Base-by-base conservation (phyloP, 495 filamentous ascomycete species). In the Podospora conica region DNA sequence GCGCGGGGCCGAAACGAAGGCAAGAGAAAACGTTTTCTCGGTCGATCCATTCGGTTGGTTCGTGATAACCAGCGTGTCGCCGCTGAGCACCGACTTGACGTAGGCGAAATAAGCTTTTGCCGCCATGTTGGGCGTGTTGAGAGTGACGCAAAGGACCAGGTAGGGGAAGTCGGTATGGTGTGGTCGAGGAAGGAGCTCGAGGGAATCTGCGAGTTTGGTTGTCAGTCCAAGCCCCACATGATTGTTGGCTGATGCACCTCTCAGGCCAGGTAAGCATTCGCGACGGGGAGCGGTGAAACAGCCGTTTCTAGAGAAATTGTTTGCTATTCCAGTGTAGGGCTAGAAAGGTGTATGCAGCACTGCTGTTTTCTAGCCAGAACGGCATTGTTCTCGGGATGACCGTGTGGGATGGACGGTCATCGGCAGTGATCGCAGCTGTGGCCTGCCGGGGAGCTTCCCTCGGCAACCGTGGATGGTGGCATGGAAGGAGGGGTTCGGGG, bases 81-180 rank as follows among this genome's bases (percentile, higher is more conserved):
- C 96, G 67, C 93, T 97, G 66, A 93, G 81, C 57, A 95, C 93
- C 63, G 87, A 90, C 84, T 99, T 99, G 73, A 98, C 93, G 70
- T 90, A 93, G 71, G 89, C 95, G 73, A 80, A 69, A 67, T 64
- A 69, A 48, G 12, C 31, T 28, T 56, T 68, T 23, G 48, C 57
- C 40, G 55, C 22, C 67, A 63, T 65, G 53, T 20, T 65, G 55
- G 53, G 61, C 67, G 55, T 63, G 21, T 24, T 58, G 55, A 53
- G 64, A 8, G 22, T 28, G 18, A 12, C 21, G 54, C 23, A 58
- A 58, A 9, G 11, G 27, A 23, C 18, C n/a, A n/a, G n/a, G 60
- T 40, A 31, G 22, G 53, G 53, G 24, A 27, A 53, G 61, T 28
- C 40, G 40, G 40, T 48, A 18, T 48, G 40, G 40, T 28, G 7